phyloP scores from a whole-genome alignment of 306 rosid genomes.

The Notholithocarpus densiflorus region DNA sequence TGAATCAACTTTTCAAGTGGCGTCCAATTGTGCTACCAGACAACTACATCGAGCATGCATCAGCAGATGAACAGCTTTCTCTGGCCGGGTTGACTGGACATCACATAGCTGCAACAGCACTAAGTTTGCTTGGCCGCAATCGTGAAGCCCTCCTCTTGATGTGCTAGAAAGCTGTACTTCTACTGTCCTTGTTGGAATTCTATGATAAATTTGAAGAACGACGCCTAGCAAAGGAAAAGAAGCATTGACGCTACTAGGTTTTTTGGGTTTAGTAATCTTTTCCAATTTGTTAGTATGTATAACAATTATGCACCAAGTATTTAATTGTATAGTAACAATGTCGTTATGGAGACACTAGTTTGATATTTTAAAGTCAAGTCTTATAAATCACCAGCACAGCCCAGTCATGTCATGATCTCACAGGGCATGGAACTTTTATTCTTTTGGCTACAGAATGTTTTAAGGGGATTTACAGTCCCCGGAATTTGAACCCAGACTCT shows the following conservation, averaged over 20 bases:
- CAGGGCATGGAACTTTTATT: no score
- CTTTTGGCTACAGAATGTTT: no score
- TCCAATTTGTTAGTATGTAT: background rate
- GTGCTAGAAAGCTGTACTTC: slow-evolving; percentile 27
- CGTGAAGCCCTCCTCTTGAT: slow-evolving; percentile 86
- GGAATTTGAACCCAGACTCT: no score
- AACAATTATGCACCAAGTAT: background rate
- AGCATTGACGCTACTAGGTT: background rate
- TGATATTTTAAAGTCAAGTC: background rate
- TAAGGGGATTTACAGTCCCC: no score
- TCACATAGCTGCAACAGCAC: slow-evolving; percentile 82
- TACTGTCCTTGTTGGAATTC: background rate
- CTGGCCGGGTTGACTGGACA: slow-evolving; percentile 80
- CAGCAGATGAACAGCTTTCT: slow-evolving; percentile 74
- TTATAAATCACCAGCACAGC: no score
- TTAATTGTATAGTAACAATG: slow-evolving; percentile 21
- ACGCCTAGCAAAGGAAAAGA: background rate
- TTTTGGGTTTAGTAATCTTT: slow-evolving; percentile 16
- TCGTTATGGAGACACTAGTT: background rate
- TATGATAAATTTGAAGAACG: background rate
- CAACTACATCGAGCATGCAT: slow-evolving; percentile 76
- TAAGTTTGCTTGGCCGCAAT: slow-evolving; percentile 80
- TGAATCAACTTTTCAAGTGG: slow-evolving; percentile 53
- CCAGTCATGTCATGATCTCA: no score
- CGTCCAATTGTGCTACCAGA: slow-evolving; percentile 87